These are phyloP conservation scores for Pythium myriotylum DNA, from an alignment of 352 stramenopile species.

Conservation along the genomic window DNA sequence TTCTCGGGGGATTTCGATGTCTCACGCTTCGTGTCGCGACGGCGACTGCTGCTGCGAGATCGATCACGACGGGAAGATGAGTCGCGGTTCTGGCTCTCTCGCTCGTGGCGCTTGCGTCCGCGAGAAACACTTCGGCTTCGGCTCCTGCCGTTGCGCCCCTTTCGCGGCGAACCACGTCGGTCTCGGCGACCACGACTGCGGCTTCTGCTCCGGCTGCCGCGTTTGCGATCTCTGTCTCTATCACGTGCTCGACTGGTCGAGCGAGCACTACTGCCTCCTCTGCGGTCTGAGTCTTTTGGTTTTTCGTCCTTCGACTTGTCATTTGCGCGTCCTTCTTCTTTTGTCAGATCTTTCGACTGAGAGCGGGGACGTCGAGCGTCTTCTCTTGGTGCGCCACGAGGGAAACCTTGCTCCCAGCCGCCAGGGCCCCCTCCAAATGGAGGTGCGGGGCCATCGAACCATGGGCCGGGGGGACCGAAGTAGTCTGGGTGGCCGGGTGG, in stretches of 20 bases:
- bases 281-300: slow-evolving; percentile 26
- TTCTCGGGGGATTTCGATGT: slow-evolving; percentile 21
- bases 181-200: slow-evolving; percentile 28
- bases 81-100: slow-evolving; percentile 32
- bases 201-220: slow-evolving; percentile 43
- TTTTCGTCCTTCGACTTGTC: slow-evolving; percentile 37
- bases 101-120: slow-evolving; percentile 44
- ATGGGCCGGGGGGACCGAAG: slow-evolving; percentile 67
- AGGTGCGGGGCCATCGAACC: slow-evolving; percentile 66
- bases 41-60: slow-evolving; percentile 53
- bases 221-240: slow-evolving; percentile 14
- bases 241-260: slow-evolving; percentile 36
- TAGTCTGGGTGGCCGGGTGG: slow-evolving; percentile 76
- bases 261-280: slow-evolving; percentile 20
- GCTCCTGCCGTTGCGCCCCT: slow-evolving; percentile 45
- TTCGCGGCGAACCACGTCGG: slow-evolving; percentile 24
- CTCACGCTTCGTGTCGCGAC: slow-evolving; percentile 33
- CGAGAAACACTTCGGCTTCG: slow-evolving; percentile 57
- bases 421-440: slow-evolving; percentile 51
- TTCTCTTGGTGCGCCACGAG: slow-evolving; percentile 38
- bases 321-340: slow-evolving; percentile 28
- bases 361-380: slow-evolving; percentile 50
- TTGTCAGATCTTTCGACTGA: slow-evolving; percentile 39
- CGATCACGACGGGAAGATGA: slow-evolving; percentile 29
- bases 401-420: slow-evolving; percentile 42